Evolutionary conservation across 2,329 filamentous ascomycete species (phyloP).

Genomic region (Pseudogymnoascus sp.): DNA sequence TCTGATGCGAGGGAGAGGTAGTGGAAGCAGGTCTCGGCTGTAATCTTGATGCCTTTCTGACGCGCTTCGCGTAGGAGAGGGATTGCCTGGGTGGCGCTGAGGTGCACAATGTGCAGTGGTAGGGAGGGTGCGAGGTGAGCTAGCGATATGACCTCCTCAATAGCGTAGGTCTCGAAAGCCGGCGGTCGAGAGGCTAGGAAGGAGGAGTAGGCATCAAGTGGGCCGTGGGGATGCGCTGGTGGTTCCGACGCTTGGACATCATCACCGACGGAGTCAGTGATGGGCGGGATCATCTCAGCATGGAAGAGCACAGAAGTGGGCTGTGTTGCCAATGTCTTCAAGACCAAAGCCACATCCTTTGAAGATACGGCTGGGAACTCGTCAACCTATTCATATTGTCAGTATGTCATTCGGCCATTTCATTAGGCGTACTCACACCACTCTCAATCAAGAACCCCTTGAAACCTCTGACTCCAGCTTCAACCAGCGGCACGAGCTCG

Average conservation of each 20-base stretch:
- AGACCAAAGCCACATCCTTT: constrained; percentile 68
- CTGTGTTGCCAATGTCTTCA: constrained; percentile 69
- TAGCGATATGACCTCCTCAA: constrained; percentile 76
- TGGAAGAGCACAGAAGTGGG: constrained; percentile 98
- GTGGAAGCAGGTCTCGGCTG: constrained; percentile 71
- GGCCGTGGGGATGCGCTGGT: constrained; percentile 62
- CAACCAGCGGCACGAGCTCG: constrained; percentile 71
- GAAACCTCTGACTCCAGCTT: constrained; percentile 85
- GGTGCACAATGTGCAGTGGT: constrained; percentile 77
- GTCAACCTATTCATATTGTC: constrained; percentile 54
- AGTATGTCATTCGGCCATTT: not conserved
- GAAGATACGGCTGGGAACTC: constrained; percentile 91
- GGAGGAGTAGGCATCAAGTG: constrained; percentile 71
- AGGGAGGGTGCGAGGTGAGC: constrained; percentile 73
- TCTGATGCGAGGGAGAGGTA: constrained; percentile 63
- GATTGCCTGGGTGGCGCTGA: constrained; percentile 61
- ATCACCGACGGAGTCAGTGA: constrained; percentile 70
- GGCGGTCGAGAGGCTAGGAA: constrained; percentile 88
- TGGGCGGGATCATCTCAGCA: constrained; percentile 94
- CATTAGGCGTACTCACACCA: constrained; percentile 54
- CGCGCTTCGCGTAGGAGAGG: constrained; percentile 57
- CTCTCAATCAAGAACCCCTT: constrained; percentile 97
- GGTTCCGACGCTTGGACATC: constrained; percentile 62
- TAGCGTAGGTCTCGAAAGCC: constrained; percentile 82
- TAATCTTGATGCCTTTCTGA: constrained; percentile 56